A percentile compares a stretch with the other conserved stretches of the same genome.
These are phyloP conservation scores for Henningerozyma blattae DNA, from an alignment of 805 yeast species.

Conservation along the genomic window DNA sequence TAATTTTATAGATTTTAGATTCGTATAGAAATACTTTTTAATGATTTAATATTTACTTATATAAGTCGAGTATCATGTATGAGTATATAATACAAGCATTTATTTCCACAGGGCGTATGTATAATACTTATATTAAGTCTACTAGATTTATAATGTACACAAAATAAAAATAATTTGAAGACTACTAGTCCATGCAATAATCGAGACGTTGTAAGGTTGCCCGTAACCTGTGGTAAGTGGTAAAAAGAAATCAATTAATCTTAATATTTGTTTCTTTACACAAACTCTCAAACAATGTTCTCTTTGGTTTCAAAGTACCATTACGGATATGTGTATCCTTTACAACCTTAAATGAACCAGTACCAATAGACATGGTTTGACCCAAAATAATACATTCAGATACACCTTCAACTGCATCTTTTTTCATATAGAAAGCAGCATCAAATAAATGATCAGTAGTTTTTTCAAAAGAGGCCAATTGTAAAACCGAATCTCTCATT, in stretches of 20 bases:
- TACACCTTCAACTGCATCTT: constrained; percentile 92
- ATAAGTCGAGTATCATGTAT: no score
- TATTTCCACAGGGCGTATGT: no score
- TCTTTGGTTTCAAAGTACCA: constrained; percentile 32
- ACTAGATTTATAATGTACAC: no score
- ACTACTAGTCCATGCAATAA: no score
- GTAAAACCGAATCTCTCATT: constrained; percentile 96
- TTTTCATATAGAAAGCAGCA: constrained; percentile 96
- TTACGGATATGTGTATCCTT: constrained; percentile 38
- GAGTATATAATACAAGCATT: no score
- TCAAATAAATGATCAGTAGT: constrained; percentile 97
- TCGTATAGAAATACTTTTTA: no score
- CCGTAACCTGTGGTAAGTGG: no score
- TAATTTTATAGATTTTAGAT: no score
- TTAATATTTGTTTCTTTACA: background rate
- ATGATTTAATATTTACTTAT: no score
- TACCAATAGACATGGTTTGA: constrained; percentile 95
- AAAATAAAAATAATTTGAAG: no score
- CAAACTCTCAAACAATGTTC: constrained; percentile 35
- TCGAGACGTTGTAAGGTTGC: no score
- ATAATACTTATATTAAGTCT: no score
- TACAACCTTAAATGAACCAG: constrained; percentile 87
- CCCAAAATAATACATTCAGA: constrained; percentile 96
- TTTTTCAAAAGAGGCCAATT: constrained; percentile 93
- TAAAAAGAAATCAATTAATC: background rate